These are phyloP conservation scores for Scorias spongiosa DNA, from an alignment of 2,329 filamentous ascomycete species.

Conservation along the genomic window DNA sequence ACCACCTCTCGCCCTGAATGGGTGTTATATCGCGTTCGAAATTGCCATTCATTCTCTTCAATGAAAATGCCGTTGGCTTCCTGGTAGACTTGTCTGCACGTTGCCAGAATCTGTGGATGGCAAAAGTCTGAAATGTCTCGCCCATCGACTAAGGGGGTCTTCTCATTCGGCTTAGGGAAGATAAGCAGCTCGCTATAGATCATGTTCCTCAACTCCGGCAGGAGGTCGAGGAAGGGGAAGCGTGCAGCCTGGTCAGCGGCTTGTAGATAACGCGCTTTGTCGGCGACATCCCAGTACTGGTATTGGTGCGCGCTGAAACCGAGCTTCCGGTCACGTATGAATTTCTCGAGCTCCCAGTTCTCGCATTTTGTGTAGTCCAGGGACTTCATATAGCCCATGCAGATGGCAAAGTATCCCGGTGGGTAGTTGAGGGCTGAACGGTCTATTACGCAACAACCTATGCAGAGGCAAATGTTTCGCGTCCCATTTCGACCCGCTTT, in stretches of 20 bases:
- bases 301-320: background rate
- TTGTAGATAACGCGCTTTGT: background rate
- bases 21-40: background rate
- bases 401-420: too few species aligned
- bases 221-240: constrained; percentile 9
- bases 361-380: background rate
- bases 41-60: constrained; percentile 5
- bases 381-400: background rate
- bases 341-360: background rate
- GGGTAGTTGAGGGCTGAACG: too few species aligned
- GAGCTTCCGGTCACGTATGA: background rate
- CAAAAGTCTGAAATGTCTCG: background rate
- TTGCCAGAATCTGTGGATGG: constrained; percentile 3
- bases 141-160: background rate
- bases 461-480: too few species aligned
- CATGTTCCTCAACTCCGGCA: constrained; percentile 9
- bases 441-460: too few species aligned
- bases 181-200: constrained; percentile 9
- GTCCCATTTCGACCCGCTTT: too few species aligned
- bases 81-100: constrained; percentile 8
- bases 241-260: background rate
- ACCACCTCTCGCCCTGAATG: too few species aligned
- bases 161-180: background rate
- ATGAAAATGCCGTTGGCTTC: constrained; percentile 13
- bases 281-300: background rate